phyloP scores from a whole-genome alignment of 2,329 filamentous ascomycete genomes.

The Aspergillus sp. region DNA sequence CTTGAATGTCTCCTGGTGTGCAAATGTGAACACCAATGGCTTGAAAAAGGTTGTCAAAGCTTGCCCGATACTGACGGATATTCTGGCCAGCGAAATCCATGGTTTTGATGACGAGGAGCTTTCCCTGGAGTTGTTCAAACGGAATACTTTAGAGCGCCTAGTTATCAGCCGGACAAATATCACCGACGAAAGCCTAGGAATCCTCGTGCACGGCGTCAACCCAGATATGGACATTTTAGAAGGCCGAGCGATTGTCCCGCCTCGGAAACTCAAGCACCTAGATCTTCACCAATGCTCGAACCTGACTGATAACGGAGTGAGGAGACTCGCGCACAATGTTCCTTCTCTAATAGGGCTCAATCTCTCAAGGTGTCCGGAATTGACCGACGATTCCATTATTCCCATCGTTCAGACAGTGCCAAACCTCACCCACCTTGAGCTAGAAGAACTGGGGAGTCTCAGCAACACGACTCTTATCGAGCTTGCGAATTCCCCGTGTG shows the following conservation, averaged over 20 bases:
- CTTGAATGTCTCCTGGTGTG: conserved; percentile 92
- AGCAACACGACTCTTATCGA: conserved; percentile 74
- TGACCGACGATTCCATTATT: conserved; percentile 73
- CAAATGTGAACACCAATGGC: conserved; percentile 75
- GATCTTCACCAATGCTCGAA: conserved; percentile 77
- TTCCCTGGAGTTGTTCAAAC: conserved; percentile 71
- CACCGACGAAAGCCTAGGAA: conserved; percentile 69
- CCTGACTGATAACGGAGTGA: conserved; percentile 72
- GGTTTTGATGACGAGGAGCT: conserved; percentile 76
- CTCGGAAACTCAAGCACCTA: conserved; percentile 76
- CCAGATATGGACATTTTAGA: conserved; percentile 81
- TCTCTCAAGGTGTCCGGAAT: conserved; percentile 70
- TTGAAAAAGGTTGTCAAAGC: conserved; percentile 69
- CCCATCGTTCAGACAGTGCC: conserved; percentile 73
- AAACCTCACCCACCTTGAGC: conserved; percentile 77
- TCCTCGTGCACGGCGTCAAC: conserved; percentile 72
- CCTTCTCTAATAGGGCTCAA: conserved; percentile 81
- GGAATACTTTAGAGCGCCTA: conserved; percentile 80
- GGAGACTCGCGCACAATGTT: conserved; percentile 68
- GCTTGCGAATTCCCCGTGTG: conserved; percentile 75
- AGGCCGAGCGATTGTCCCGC: conserved; percentile 70
- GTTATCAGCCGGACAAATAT: conserved; percentile 76
- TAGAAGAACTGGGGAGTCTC: conserved; percentile 79
- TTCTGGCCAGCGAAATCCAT: conserved; percentile 77
- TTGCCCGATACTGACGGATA: conserved; percentile 72